Base-by-base conservation (phyloP, 1,284 basidiomycete genomes). In the Moniliella sp. region DNA sequence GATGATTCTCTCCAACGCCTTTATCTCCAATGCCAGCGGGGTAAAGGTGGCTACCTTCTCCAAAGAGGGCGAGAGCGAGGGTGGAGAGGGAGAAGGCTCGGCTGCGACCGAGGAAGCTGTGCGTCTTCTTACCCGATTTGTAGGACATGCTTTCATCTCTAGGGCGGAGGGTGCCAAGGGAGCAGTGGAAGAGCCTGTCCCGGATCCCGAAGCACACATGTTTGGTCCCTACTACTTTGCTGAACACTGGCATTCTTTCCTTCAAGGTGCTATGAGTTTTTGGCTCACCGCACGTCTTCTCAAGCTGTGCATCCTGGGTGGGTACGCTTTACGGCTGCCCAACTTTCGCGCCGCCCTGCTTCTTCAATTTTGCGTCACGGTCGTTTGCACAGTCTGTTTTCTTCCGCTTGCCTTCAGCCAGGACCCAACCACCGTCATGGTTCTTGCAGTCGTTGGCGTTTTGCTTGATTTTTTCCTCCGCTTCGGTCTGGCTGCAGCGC, bases 1-100 rank as follows among this genome's bases (percentile, higher is more conserved):
- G 33, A 61, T 61, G 59, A 31, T 53, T n/a, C 31, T 59, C 13
- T 45, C 61, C 2, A 28, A 43, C 15, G 59, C 58, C 0, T 60
- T 52, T 39, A 42, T 45, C 10, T 48, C 54, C 4, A 61, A 61
- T 34, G 41, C 51, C 1, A 39, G 37, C 0, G 48, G 39, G 7
- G 34, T 56, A 3, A 29, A 45, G 17, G 36, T 57, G 4, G 36
- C n/a, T n/a, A n/a, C n/a, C n/a, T n/a, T n/a, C n/a, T n/a, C n/a
- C n/a, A n/a, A n/a, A n/a, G n/a, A n/a, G n/a, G n/a, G n/a, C n/a
- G n/a, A n/a, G n/a, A n/a, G n/a, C n/a, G n/a, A n/a, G n/a, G n/a
- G n/a, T n/a, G n/a, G n/a, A n/a, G n/a, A n/a, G n/a, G n/a, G n/a
- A n/a, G n/a, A n/a, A n/a, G n/a, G n/a, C n/a, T n/a, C n/a, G n/a